Percentiles rank a stretch among this genome's conserved stretches.
phyloP scores from a whole-genome alignment of 305 asterid genomes.

The Ruellia speciosa region DNA sequence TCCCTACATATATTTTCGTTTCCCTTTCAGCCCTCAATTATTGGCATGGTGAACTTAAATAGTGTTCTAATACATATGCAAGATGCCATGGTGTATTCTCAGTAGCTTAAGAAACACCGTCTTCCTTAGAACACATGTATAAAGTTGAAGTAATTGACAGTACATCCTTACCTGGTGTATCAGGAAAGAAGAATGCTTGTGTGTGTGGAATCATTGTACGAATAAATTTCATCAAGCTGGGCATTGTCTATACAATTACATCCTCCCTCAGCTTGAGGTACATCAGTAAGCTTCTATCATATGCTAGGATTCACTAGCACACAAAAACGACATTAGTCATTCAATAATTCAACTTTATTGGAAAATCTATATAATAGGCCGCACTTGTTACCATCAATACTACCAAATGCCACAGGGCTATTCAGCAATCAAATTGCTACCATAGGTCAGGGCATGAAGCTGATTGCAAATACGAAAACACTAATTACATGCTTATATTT shows the following conservation, averaged over 20 bases:
- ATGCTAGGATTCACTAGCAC: neutral
- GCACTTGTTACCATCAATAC: neutral
- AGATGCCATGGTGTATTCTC: too few species aligned
- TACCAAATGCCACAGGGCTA: slow-evolving; percentile 45
- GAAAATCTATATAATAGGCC: neutral
- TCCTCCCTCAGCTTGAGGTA: slow-evolving; percentile 63
- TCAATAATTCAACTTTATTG: neutral
- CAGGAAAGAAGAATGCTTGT: slow-evolving; percentile 52
- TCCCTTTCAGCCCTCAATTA: too few species aligned
- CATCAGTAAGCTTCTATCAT: slow-evolving; percentile 9
- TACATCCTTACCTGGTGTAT: slow-evolving; percentile 9
- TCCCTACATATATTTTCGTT: too few species aligned
- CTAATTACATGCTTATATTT: slow-evolving; percentile 48
- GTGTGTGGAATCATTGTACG: slow-evolving; percentile 46
- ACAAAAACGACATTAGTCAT: neutral
- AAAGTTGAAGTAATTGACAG: too few species aligned
- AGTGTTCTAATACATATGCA: too few species aligned
- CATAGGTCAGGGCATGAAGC: slow-evolving; percentile 53
- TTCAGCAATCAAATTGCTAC: slow-evolving; percentile 66
- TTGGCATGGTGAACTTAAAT: too few species aligned
- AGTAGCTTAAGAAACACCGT: too few species aligned
- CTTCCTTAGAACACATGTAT: too few species aligned
- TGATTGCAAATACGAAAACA: slow-evolving; percentile 36
- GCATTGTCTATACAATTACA: slow-evolving; percentile 58
- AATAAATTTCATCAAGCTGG: slow-evolving; percentile 46